Conservation (phyloP, 768 basidiomycete species). For the Calvatia gigantea region DNA sequence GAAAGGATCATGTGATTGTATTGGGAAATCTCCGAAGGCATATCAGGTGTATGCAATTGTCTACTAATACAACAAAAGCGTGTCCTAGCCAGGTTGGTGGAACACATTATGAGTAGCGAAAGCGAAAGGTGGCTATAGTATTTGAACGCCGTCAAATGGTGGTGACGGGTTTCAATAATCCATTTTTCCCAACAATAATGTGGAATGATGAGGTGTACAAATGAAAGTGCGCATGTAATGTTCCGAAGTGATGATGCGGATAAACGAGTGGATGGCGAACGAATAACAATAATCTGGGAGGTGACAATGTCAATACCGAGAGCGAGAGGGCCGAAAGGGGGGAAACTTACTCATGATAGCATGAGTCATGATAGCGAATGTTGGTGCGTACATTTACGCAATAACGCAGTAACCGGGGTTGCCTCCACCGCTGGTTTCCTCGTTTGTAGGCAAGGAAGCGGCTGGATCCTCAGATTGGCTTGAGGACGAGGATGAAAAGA, state of each 20-base stretch:
- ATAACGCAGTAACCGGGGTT: conserved; percentile 20
- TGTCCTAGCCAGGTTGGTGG: neutral
- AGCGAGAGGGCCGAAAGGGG: neutral
- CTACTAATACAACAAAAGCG: conserved; percentile 3
- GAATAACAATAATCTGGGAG: neutral
- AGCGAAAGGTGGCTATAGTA: conserved; percentile 2
- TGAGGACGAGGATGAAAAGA: conserved; percentile 12
- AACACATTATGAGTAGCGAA: conserved; percentile 2
- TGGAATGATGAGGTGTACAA: neutral
- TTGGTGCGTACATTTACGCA: conserved; percentile 13
- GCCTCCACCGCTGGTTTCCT: conserved; percentile 17
- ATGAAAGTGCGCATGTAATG: neutral
- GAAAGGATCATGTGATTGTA: neutral
- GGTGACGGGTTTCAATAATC: neutral
- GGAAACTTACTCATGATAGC: neutral
- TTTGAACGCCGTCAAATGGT: conserved; percentile 6
- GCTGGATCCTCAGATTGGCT: conserved; percentile 14
- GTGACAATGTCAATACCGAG: neutral
- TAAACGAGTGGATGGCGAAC: neutral
- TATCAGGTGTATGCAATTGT: conserved; percentile 3
- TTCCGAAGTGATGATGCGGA: neutral
- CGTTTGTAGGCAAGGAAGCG: conserved; percentile 16
- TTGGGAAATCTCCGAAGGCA: neutral
- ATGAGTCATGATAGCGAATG: neutral
- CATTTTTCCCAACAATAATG: neutral